Conservation (phyloP, 2,329 filamentous ascomycete genomes). For the Aspergillus fumigatus region DNA sequence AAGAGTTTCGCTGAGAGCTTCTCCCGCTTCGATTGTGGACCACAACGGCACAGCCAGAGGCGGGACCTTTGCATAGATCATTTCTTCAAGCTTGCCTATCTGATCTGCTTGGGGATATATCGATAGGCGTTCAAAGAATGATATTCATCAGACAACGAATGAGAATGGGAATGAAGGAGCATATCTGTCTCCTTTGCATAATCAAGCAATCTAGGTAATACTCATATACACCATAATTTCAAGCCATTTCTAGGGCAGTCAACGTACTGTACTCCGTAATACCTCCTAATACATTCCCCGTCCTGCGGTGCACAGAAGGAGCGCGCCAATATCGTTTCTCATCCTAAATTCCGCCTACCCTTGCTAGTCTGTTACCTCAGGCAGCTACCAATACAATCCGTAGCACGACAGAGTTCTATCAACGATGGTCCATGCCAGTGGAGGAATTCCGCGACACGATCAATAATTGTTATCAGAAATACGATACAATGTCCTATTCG, state of each 20-base stretch:
- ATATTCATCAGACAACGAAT: background rate
- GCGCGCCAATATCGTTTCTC: background rate
- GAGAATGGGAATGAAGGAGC: background rate
- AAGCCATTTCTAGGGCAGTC: background rate
- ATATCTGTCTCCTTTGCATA: background rate
- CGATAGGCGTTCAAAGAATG: background rate
- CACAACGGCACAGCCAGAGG: constrained; percentile 17
- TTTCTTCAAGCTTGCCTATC: constrained; percentile 5
- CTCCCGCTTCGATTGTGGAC: constrained; percentile 38
- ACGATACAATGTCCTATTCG: background rate
- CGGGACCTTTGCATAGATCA: background rate
- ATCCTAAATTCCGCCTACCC: background rate
- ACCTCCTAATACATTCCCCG: background rate
- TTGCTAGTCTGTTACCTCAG: background rate
- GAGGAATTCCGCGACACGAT: background rate
- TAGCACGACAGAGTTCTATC: background rate
- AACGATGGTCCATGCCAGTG: background rate
- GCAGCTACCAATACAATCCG: background rate
- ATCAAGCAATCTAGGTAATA: background rate
- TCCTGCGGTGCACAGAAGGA: background rate
- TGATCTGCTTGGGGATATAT: constrained; percentile 6
- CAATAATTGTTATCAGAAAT: background rate
- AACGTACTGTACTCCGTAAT: background rate
- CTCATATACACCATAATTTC: background rate
- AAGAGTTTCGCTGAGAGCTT: constrained; percentile 32